A percentile compares a stretch with the other conserved stretches of the same genome.
Conservation (phyloP, 495 filamentous ascomycete genomes). For the Trichoderma asperelloides region DNA sequence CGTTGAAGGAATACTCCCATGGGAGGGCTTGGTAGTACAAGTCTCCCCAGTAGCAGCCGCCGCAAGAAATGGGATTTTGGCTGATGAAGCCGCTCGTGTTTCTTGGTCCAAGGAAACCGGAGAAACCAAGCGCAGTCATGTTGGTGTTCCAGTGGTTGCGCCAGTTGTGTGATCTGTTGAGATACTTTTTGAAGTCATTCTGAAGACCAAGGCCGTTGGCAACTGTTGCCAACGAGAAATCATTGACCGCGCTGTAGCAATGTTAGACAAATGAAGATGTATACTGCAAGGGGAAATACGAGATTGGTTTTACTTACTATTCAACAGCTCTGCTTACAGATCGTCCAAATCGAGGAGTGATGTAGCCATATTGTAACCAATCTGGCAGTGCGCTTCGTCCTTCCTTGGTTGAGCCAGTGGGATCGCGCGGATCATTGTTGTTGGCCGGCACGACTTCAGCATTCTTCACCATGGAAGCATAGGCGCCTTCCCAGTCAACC, state of each 20-base stretch:
- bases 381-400: constrained; percentile 63
- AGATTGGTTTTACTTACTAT: constrained; percentile 48
- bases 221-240: constrained; percentile 56
- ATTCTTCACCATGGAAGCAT: constrained; percentile 59
- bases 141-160: constrained; percentile 61
- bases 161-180: constrained; percentile 59
- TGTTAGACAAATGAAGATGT: constrained; percentile 1
- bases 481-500: constrained; percentile 65
- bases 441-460: constrained; percentile 53
- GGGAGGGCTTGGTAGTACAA: constrained; percentile 54
- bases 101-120: constrained; percentile 58
- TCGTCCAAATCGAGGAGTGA: constrained; percentile 52
- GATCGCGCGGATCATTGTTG: constrained; percentile 51
- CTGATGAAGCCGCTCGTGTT: constrained; percentile 45
- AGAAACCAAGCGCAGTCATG: constrained; percentile 46
- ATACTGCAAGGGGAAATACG: not conserved
- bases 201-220: constrained; percentile 46
- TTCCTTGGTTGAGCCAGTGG: constrained; percentile 57
- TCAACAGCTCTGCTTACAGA: constrained; percentile 60
- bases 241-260: constrained; percentile 41
- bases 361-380: constrained; percentile 56
- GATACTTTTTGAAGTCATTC: constrained; percentile 49
- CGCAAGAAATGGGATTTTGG: constrained; percentile 53
- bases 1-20: constrained; percentile 63
- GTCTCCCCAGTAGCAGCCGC: constrained; percentile 59